These are phyloP conservation scores for Populus trichocarpa DNA, from an alignment of 441 rosid genomes.

Conservation along the genomic window DNA sequence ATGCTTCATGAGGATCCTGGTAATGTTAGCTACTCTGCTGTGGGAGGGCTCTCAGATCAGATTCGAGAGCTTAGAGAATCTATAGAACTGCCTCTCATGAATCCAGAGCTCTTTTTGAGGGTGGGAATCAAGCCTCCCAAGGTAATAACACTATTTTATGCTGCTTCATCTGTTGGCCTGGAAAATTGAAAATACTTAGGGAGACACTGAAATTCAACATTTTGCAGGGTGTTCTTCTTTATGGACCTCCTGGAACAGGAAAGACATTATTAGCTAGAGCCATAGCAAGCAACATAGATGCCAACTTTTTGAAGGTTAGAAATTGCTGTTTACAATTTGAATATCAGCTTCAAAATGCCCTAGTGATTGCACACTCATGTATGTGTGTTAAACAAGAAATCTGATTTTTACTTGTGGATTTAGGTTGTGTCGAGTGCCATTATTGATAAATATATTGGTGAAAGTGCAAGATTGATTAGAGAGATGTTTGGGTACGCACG, in stretches of 20 bases:
- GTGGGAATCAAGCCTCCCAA: slow-evolving; percentile 99
- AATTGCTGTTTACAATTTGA: slow-evolving; percentile 4
- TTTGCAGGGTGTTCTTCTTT: slow-evolving; percentile 89
- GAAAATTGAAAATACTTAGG: not conserved
- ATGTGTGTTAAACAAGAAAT: not conserved
- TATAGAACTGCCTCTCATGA: slow-evolving; percentile 96
- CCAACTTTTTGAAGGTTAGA: slow-evolving; percentile 82
- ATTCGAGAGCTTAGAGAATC: slow-evolving; percentile 95
- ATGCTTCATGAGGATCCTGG: slow-evolving; percentile 99
- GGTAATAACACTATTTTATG: slow-evolving; percentile 36
- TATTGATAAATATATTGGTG: slow-evolving; percentile 95
- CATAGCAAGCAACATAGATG: slow-evolving; percentile 79
- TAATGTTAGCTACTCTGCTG: slow-evolving; percentile 95
- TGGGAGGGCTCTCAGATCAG: slow-evolving; percentile 94
- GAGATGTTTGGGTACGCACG: slow-evolving; percentile 98
- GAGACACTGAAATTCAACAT: not conserved
- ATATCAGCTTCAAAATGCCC: not conserved
- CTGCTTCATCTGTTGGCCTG: not conserved
- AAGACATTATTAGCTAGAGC: slow-evolving; percentile 89
- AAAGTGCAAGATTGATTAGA: slow-evolving; percentile 91
- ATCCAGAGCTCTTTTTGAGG: slow-evolving; percentile 93
- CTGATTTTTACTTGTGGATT: not conserved
- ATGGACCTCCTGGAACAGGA: slow-evolving; percentile 97
- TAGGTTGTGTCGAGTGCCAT: slow-evolving; percentile 99
- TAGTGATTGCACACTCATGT: not conserved